phyloP scores from a whole-genome alignment of 1,139 yeast species.

The Debaryomycetaceae sp. region DNA sequence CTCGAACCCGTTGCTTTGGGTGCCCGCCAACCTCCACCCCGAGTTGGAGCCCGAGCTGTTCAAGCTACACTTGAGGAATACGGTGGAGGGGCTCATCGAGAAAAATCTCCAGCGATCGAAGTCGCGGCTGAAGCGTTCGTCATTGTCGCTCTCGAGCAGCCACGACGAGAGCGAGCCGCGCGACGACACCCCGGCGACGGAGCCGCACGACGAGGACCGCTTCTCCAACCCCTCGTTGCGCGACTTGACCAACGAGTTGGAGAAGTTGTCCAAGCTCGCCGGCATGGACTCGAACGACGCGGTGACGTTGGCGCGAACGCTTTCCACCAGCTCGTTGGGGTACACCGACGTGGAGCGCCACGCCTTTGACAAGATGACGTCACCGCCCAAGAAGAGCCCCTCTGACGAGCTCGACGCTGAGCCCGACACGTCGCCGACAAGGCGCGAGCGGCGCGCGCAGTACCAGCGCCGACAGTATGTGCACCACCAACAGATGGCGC shows the following conservation, averaged over 20 bases:
- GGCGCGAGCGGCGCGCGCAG: neutral
- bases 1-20: slow-evolving; percentile 62
- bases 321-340: slow-evolving; percentile 58
- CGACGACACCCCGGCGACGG: slow-evolving; percentile 12
- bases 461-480: slow-evolving; percentile 1
- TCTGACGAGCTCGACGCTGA: slow-evolving; percentile 1
- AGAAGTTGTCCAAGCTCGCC: slow-evolving; percentile 61
- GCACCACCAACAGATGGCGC: slow-evolving; percentile 4
- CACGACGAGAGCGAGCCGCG: slow-evolving; percentile 3
- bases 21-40: slow-evolving; percentile 92
- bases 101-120: slow-evolving; percentile 31
- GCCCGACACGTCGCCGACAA: neutral
- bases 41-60: slow-evolving; percentile 91
- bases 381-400: slow-evolving; percentile 17
- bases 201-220: slow-evolving; percentile 10
- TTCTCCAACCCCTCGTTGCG: slow-evolving; percentile 55
- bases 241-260: slow-evolving; percentile 64
- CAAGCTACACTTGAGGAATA: slow-evolving; percentile 72
- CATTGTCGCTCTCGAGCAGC: slow-evolving; percentile 17
- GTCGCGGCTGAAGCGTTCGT: slow-evolving; percentile 28
- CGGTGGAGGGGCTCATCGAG: slow-evolving; percentile 70
- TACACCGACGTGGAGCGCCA: slow-evolving; percentile 48
- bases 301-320: slow-evolving; percentile 66
- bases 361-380: slow-evolving; percentile 38
- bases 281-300: slow-evolving; percentile 75